A percentile compares a stretch with the other conserved stretches of the same genome.
These are phyloP conservation scores for Colletotrichum cereale DNA, from an alignment of 2,329 filamentous ascomycete genomes.

Conservation along the genomic window DNA sequence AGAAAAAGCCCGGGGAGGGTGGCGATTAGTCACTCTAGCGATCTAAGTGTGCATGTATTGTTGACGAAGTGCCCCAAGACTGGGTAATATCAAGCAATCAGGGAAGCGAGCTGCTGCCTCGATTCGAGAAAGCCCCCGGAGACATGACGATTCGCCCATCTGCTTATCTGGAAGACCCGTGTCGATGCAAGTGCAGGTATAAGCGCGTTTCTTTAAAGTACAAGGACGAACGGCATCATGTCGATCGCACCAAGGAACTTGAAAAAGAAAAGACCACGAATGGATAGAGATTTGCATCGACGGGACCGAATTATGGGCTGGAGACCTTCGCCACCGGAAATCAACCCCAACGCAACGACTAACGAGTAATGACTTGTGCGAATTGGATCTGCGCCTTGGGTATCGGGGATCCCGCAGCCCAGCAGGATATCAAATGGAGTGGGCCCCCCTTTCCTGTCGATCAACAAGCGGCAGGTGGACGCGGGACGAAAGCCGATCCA, in stretches of 20 bases:
- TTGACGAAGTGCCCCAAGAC: neutral
- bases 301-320: constrained; percentile 16
- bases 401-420: constrained; percentile 22
- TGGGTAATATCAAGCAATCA: neutral
- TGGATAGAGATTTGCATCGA: neutral
- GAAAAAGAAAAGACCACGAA: neutral
- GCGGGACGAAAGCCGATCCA: constrained; percentile 6
- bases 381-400: constrained; percentile 14
- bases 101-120: neutral
- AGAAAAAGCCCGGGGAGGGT: neutral
- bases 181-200: neutral
- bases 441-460: neutral
- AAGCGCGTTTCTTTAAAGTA: neutral
- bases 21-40: neutral
- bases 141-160: neutral
- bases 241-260: neutral
- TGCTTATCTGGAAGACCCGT: too few relatives aligned
- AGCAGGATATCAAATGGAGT: neutral
- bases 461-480: neutral
- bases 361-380: neutral
- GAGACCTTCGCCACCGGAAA: constrained; percentile 6
- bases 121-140: neutral
- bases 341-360: neutral
- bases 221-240: neutral
- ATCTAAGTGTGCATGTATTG: neutral